Evolutionary conservation across 1,284 basidiomycete species (phyloP), one percentile per base, ranked within the genome.

Genomic region (Caloboletus firmus): DNA sequence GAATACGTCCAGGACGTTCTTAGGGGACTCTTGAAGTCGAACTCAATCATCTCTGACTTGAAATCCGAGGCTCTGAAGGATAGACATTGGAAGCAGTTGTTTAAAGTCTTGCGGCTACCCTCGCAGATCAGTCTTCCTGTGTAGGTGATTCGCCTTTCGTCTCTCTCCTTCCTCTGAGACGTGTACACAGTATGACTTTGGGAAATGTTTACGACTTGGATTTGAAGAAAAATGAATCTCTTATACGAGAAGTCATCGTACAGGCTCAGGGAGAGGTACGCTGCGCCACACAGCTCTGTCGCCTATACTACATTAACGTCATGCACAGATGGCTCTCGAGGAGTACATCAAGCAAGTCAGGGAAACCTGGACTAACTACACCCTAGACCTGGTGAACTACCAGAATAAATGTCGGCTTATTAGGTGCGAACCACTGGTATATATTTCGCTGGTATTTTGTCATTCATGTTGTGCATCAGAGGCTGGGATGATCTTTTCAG

Each of bases 331-430:
- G 92, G 93, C 93, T 12, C 80, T 95, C 20, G 93, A 96, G 69
- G 93, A 95, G 67, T 96, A 94, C 69, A 87, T 96, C 70, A 91
- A 91, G 60, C 91, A 96, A 72, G 95, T 98, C 65, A 94, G 95
- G 71, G 97, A 99, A 74, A 91, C 84, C 2, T 99, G 97, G 97
- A 93, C 92, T 1, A 94, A 83, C 64, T 99, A 98, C 72, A 91
- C 93, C 4, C 82, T 99, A 47, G 97, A 99, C 60, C 79, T 99
- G 45, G 93, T 98, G 64, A 96, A 98, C 70, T 99, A 99, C 69
- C 97, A 99, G 78, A 98, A 96, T 75, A 98, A 96, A 73, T 98
- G 95, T 65, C 87, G 96, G 44, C 81, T 99, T 34, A 98, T 99
- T 63, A 84, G 88, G 89, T 91, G 66, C 30, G 77, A 34, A 30